Evolutionary conservation across 331 rosid genomes (phyloP).

Genomic region (Acacia concinna): DNA sequence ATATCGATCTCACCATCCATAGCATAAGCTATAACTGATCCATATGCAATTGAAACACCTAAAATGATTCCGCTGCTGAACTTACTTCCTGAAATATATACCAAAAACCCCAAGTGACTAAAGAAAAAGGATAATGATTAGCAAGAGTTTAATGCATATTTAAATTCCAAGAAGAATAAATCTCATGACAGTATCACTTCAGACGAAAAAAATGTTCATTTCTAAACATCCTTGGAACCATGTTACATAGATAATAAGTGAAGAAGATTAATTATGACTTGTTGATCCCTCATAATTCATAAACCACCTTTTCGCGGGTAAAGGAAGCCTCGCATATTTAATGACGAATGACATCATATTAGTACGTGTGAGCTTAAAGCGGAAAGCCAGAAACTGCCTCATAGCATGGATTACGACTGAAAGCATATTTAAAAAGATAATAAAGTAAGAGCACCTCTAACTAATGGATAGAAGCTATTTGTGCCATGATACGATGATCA

Average conservation of each 20-base stretch:
- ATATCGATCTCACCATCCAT: conserved; percentile 63
- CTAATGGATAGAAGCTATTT: too few relatives aligned
- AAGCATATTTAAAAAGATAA: background rate
- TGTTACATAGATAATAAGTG: background rate
- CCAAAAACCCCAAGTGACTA: conserved; percentile 12
- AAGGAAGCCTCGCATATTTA: conserved; percentile 16
- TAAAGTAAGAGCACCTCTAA: background rate
- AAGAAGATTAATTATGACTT: background rate
- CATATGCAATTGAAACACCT: conserved; percentile 49
- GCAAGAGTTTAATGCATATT: conserved; percentile 16
- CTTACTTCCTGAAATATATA: conserved; percentile 46
- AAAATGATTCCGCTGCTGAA: conserved; percentile 44
- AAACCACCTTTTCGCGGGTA: background rate
- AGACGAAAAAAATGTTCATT: background rate
- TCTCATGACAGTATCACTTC: conserved; percentile 19
- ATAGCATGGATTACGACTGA: background rate
- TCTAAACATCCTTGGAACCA: conserved; percentile 1
- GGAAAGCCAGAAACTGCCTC: background rate
- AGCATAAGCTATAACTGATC: conserved; percentile 55
- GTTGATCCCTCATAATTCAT: background rate
- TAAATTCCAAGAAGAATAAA: background rate
- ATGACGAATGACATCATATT: background rate
- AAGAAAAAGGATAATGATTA: conserved; percentile 3
- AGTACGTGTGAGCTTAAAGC: background rate
- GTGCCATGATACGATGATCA: background rate